These are phyloP conservation scores for Colletotrichum tanaceti DNA, from an alignment of 2,329 filamentous ascomycete species.

Conservation along the genomic window DNA sequence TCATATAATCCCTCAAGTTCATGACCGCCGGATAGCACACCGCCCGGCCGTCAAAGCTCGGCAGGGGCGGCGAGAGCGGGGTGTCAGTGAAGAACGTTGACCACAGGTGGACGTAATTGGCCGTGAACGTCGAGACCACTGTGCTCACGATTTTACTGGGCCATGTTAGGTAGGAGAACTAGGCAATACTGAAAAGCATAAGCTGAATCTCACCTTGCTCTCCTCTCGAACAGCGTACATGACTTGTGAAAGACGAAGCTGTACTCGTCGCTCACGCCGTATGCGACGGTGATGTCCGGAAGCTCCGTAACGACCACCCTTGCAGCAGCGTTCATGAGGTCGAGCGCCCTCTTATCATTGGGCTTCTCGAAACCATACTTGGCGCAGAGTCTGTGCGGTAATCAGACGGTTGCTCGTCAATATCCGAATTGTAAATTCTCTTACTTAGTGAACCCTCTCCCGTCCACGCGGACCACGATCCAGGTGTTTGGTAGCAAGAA, in stretches of 20 bases:
- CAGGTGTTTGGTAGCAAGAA: slow-evolving; percentile 88
- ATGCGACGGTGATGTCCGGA: slow-evolving; percentile 86
- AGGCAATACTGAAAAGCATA: background rate
- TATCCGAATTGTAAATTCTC: slow-evolving; percentile 21
- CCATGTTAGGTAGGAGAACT: background rate
- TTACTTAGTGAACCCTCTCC: slow-evolving; percentile 94
- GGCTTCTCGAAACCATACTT: slow-evolving; percentile 91
- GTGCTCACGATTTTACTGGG: slow-evolving; percentile 89
- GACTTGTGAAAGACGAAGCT: slow-evolving; percentile 92
- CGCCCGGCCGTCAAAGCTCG: slow-evolving; percentile 91
- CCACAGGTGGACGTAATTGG: slow-evolving; percentile 90
- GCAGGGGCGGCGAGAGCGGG: slow-evolving; percentile 78
- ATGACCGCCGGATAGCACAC: slow-evolving; percentile 86
- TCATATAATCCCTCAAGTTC: slow-evolving; percentile 93
- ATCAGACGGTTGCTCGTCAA: slow-evolving; percentile 3
- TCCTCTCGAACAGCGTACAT: slow-evolving; percentile 84
- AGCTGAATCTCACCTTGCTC: slow-evolving; percentile 70
- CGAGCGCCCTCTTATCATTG: slow-evolving; percentile 86
- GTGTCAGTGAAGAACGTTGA: slow-evolving; percentile 77
- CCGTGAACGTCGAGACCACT: slow-evolving; percentile 91
- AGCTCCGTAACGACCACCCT: slow-evolving; percentile 84
- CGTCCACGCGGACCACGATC: slow-evolving; percentile 95
- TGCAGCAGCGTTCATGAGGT: slow-evolving; percentile 97
- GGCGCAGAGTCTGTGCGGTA: slow-evolving; percentile 76
- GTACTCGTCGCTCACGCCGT: slow-evolving; percentile 95